Evolutionary conservation across 140 eudicot genomes (phyloP), one percentile per base, ranked within the genome.

Genomic region (Ambrosia hybrid): DNA sequence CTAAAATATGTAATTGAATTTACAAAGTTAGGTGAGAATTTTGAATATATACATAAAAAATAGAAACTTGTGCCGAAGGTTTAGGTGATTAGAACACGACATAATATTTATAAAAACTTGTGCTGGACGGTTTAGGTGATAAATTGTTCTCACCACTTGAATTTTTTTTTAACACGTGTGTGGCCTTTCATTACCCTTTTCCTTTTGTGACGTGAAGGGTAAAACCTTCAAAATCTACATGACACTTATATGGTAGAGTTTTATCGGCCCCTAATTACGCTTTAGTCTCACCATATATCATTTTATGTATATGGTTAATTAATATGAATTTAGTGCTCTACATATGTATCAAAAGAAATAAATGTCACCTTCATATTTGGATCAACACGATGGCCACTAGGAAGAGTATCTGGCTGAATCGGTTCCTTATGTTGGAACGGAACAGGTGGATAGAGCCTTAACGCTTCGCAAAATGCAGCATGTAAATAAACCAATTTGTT

Each of bases 381-480:
- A 56, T 80, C 45, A 15, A 88, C 87, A 2, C 65, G 75, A 57
- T 87, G 85, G 13, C 97, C 97, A 17, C 90, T 85, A 5, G 97
- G 95, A 45, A 91, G 90, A 38, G 67, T 61, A 9, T 85, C 95
- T 0, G 85, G 74, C 60, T 78, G 51, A 8, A 81, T 56, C 14
- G 95, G 88, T 46, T 58, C 83, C 88, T 88, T 87, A 60, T 79
- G 88, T 59, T 85, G 86, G 55, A 88, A 85, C 9, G 95, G 91
- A 17, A 91, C 87, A 0, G 97, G 92, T 1, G 97, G 95, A 26
- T 88, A 91, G 3, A 87, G 86, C 72, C 97, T 85, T 15, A 91
- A 57, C 4, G 95, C 72, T 70, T 91, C 97, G 11, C 95, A 88
- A 6, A 91, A 21, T 12, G 83, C 90, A 34, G 81, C 90, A 68